phyloP scores from a whole-genome alignment of 495 filamentous ascomycete genomes.

The Entonaema liquescens region DNA sequence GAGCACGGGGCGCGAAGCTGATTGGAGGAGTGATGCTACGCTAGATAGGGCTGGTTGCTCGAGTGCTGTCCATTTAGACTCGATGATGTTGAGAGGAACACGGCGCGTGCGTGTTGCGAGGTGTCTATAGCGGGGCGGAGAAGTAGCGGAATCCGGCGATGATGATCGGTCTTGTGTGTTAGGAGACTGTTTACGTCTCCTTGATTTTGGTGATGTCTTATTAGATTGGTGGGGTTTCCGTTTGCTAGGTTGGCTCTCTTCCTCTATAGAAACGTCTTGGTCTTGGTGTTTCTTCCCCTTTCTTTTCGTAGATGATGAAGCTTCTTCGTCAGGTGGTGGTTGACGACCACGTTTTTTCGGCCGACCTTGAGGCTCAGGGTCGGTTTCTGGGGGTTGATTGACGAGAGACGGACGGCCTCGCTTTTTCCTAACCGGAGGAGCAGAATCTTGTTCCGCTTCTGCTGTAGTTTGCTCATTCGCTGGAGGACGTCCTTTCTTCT shows the following conservation, averaged over 20 bases:
- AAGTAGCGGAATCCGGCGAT: conserved; percentile 36
- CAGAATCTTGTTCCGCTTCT: conserved; percentile 19
- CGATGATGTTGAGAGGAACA: conserved; percentile 53
- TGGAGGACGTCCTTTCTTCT: conserved; percentile 23
- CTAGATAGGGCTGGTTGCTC: conserved; percentile 48
- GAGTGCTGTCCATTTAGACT: conserved; percentile 57
- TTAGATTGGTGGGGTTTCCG: conserved; percentile 13
- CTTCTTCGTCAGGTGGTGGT: conserved; percentile 14
- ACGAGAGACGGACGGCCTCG: conserved; percentile 39
- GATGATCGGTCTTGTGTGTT: conserved; percentile 32
- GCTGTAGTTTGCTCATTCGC: background rate
- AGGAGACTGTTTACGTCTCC: conserved; percentile 18
- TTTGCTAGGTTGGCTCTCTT: conserved; percentile 12
- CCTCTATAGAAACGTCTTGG: conserved; percentile 8
- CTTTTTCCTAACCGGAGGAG: conserved; percentile 26
- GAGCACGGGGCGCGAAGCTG: conserved; percentile 52
- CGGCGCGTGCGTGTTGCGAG: conserved; percentile 51
- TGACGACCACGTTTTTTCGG: conserved; percentile 34
- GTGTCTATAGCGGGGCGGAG: conserved; percentile 47
- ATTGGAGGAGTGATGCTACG: conserved; percentile 50
- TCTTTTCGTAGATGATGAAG: conserved; percentile 13
- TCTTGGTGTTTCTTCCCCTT: conserved; percentile 16
- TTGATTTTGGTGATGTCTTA: conserved; percentile 11
- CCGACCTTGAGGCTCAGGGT: conserved; percentile 10
- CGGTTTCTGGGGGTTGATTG: conserved; percentile 18